Evolutionary conservation across 768 basidiomycete genomes (phyloP).

Genomic region (Daedaleopsis sinensis): DNA sequence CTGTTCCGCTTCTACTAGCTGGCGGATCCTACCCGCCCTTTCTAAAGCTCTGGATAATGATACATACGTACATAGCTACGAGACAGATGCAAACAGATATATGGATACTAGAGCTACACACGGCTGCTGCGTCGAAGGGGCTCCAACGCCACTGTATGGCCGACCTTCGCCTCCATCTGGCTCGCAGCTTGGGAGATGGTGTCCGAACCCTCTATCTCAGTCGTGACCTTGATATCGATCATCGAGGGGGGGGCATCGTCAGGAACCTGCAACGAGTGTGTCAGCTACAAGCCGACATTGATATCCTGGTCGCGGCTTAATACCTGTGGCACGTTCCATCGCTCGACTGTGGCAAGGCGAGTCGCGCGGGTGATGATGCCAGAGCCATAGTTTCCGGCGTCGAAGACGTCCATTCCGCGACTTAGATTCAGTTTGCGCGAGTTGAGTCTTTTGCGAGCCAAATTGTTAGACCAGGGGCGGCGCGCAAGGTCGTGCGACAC

Average conservation of each 20-base stretch:
- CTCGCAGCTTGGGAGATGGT: too few relatives aligned
- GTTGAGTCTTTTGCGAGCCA: neutral
- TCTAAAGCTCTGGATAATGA: too few relatives aligned
- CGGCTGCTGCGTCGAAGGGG: too few relatives aligned
- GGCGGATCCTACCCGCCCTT: too few relatives aligned
- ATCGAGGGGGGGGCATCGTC: neutral
- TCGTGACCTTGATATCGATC: constrained; percentile 1
- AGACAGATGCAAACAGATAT: too few relatives aligned
- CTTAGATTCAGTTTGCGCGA: neutral
- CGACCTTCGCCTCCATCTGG: too few relatives aligned
- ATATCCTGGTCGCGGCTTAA: too few relatives aligned
- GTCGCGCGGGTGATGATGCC: constrained; percentile 5
- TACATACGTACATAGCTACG: too few relatives aligned
- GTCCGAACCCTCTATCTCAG: neutral
- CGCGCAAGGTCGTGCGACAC: neutral
- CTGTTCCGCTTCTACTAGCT: too few relatives aligned
- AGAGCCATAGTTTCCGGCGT: neutral
- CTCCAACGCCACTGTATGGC: too few relatives aligned
- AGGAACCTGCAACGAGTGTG: neutral
- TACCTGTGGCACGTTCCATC: constrained; percentile 5
- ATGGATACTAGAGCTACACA: too few relatives aligned
- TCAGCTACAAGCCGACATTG: neutral
- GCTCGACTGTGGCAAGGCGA: constrained; percentile 5
- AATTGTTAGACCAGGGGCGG: neutral
- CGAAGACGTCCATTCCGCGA: neutral